A percentile compares a stretch with the other conserved stretches of the same genome.
These are phyloP conservation scores for Allantophomopsis cytisporea DNA, from an alignment of 2,329 filamentous ascomycete species.

Conservation along the genomic window DNA sequence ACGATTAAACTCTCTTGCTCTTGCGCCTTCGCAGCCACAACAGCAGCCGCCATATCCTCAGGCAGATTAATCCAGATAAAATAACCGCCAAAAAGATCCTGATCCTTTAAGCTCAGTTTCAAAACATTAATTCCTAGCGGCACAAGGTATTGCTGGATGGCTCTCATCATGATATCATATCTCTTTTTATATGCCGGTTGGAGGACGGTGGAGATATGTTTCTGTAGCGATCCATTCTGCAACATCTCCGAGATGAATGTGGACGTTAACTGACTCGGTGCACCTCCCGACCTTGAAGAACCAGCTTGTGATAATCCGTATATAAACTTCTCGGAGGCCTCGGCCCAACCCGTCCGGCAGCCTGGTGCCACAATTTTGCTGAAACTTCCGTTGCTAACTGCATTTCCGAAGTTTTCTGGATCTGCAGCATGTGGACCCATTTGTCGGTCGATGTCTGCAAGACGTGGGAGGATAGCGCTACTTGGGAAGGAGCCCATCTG, in stretches of 20 bases:
- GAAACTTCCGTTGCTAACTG: slow-evolving; percentile 78
- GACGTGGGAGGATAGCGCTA: slow-evolving; percentile 41
- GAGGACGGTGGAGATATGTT: slow-evolving; percentile 26
- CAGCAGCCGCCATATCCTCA: slow-evolving; percentile 30
- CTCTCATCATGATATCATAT: slow-evolving; percentile 37
- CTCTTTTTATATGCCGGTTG: slow-evolving; percentile 31
- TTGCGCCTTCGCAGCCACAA: slow-evolving; percentile 41
- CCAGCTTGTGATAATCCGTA: slow-evolving; percentile 38
- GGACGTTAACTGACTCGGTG: slow-evolving; percentile 39
- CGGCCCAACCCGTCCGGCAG: slow-evolving; percentile 76
- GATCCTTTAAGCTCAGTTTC: slow-evolving; percentile 24
- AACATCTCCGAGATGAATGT: slow-evolving; percentile 36
- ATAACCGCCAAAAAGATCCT: slow-evolving; percentile 59
- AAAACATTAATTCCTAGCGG: slow-evolving; percentile 43
- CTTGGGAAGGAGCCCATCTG: slow-evolving; percentile 1
- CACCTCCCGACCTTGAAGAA: slow-evolving; percentile 40
- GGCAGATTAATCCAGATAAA: slow-evolving; percentile 72
- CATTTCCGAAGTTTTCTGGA: slow-evolving; percentile 58
- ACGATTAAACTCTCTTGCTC: slow-evolving; percentile 53
- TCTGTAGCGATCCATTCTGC: slow-evolving; percentile 25
- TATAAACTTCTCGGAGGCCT: slow-evolving; percentile 50
- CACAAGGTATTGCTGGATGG: slow-evolving; percentile 43
- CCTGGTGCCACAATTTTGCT: slow-evolving; percentile 79
- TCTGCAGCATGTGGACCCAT: slow-evolving; percentile 42
- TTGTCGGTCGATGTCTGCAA: slow-evolving; percentile 65